These are phyloP conservation scores for Yamadazyma nakazawae DNA, from an alignment of 805 yeast genomes.

Conservation along the genomic window DNA sequence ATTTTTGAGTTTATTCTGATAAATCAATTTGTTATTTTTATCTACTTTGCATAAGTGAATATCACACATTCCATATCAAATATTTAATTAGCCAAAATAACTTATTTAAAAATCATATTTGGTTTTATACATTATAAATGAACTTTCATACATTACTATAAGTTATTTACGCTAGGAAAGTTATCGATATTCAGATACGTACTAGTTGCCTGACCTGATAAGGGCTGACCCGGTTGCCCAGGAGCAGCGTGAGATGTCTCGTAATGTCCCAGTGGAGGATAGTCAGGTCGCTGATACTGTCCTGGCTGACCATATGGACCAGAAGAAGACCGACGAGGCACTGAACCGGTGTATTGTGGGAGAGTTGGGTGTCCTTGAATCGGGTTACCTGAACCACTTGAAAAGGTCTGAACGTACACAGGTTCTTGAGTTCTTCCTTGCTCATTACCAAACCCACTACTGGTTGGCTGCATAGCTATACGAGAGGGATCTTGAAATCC, in stretches of 20 bases:
- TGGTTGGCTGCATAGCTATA: conserved; percentile 26
- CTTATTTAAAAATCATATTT: too few species aligned
- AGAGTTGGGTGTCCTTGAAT: background rate
- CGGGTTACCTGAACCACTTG: background rate
- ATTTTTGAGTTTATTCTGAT: background rate
- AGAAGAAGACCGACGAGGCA: background rate
- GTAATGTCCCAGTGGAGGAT: background rate
- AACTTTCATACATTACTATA: conserved; percentile 9
- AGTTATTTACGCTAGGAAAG: conserved; percentile 26
- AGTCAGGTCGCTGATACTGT: background rate
- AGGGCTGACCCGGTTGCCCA: background rate
- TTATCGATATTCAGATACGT: conserved; percentile 26
- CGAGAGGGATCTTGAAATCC: conserved; percentile 1
- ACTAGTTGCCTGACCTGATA: background rate
- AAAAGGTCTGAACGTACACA: background rate
- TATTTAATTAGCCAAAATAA: too few species aligned
- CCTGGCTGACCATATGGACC: background rate
- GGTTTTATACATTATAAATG: background rate
- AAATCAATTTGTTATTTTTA: background rate
- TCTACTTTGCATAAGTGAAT: background rate
- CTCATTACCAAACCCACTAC: conserved; percentile 39
- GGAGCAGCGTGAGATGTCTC: background rate
- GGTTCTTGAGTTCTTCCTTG: background rate
- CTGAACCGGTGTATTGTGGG: background rate
- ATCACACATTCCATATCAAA: background rate